phyloP scores from a whole-genome alignment of 2,329 filamentous ascomycete species.

The Epichloe aotearoae region DNA sequence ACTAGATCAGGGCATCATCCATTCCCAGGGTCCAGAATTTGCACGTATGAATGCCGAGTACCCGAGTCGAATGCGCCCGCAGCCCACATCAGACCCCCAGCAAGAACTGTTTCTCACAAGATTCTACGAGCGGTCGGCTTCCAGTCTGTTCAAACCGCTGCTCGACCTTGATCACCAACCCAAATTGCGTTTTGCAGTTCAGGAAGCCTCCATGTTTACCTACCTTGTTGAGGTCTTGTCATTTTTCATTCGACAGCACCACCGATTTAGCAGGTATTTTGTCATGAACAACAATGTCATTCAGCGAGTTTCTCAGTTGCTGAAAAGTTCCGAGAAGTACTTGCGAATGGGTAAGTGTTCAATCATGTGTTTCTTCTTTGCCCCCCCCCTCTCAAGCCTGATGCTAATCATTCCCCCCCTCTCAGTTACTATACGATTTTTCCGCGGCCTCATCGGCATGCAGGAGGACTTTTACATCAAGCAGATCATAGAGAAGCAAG shows the following conservation, averaged over 20 bases:
- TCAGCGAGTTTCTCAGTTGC: conserved; percentile 66
- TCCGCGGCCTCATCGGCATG: conserved; percentile 71
- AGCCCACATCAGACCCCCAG: conserved; percentile 47
- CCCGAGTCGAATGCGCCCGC: conserved; percentile 46
- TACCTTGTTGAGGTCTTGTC: conserved; percentile 88
- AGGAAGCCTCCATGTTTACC: conserved; percentile 80
- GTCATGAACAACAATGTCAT: conserved; percentile 69
- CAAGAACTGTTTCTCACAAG: conserved; percentile 75
- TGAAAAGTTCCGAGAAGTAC: conserved; percentile 78
- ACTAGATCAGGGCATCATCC: conserved; percentile 54
- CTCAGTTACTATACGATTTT: conserved; percentile 79
- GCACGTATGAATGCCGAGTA: conserved; percentile 56
- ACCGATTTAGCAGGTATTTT: conserved; percentile 76
- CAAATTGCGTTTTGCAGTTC: conserved; percentile 60
- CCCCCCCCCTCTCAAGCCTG: not conserved
- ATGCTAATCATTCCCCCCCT: not conserved
- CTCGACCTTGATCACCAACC: conserved; percentile 60
- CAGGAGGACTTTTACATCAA: conserved; percentile 87
- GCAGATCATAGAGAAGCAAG: conserved; percentile 67
- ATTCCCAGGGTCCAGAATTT: conserved; percentile 37
- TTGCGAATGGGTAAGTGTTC: conserved; percentile 64
- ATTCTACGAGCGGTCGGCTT: conserved; percentile 82
- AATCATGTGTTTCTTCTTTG: not conserved
- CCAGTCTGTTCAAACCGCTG: conserved; percentile 74
- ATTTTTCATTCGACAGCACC: conserved; percentile 86